Conservation (phyloP, 352 stramenopile species). For the Thraustotheca clavata region DNA sequence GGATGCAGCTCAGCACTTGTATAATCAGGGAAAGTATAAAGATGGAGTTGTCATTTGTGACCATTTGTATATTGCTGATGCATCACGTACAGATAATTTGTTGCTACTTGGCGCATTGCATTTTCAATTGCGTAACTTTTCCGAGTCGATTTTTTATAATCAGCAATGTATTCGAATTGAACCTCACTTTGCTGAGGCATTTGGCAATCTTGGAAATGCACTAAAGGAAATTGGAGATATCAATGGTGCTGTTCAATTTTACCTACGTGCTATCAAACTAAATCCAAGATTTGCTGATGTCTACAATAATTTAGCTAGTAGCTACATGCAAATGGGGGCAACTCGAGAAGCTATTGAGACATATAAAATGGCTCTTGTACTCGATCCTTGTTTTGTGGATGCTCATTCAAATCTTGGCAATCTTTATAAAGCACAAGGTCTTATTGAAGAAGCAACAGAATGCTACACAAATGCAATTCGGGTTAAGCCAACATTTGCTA, state of each 20-base stretch:
- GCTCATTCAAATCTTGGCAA: constrained; percentile 94
- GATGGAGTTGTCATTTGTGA: constrained; percentile 78
- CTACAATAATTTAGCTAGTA: constrained; percentile 89
- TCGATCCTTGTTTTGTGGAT: constrained; percentile 84
- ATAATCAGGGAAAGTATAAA: constrained; percentile 82
- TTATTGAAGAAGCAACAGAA: constrained; percentile 74
- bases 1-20: constrained; percentile 62
- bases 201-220: constrained; percentile 91
- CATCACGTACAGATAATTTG: constrained; percentile 86
- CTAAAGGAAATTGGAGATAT: constrained; percentile 92
- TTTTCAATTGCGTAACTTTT: constrained; percentile 90
- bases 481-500: constrained; percentile 83
- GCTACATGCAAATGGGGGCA: constrained; percentile 89
- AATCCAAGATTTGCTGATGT: constrained; percentile 86
- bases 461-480: constrained; percentile 89
- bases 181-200: constrained; percentile 88
- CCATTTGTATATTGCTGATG: constrained; percentile 82
- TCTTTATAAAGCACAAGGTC: constrained; percentile 84
- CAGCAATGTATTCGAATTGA: constrained; percentile 91
- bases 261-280: constrained; percentile 88
- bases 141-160: constrained; percentile 93
- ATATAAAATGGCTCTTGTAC: constrained; percentile 90
- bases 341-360: constrained; percentile 86
- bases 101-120: constrained; percentile 90
- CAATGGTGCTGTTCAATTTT: constrained; percentile 87